phyloP scores from a whole-genome alignment of 2,329 filamentous ascomycete species.

The Diaporthe citriasiana region DNA sequence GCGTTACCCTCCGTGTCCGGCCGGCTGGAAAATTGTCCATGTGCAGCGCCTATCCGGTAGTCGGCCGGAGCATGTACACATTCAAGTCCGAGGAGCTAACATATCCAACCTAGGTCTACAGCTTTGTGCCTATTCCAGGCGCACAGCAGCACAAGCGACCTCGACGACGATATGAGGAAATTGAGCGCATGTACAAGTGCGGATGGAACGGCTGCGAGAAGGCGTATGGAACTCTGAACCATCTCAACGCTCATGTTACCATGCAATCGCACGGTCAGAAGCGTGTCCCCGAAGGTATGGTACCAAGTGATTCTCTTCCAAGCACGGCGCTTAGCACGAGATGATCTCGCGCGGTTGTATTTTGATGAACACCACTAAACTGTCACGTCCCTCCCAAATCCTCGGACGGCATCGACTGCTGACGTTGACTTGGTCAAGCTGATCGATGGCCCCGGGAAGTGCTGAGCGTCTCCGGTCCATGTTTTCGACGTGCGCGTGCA shows the following conservation, averaged over 20 bases:
- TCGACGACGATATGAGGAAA: constrained; percentile 94
- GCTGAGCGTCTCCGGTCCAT: too few relatives aligned
- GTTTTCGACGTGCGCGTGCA: neutral
- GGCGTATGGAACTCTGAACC: constrained; percentile 97
- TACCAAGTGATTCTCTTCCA: neutral
- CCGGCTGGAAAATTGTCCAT: neutral
- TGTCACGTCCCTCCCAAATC: too few relatives aligned
- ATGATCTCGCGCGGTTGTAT: neutral
- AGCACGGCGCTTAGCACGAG: neutral
- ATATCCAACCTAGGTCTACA: constrained; percentile 82
- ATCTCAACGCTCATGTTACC: constrained; percentile 97
- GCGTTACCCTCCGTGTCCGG: neutral
- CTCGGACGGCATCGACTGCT: neutral
- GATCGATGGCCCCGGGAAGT: neutral
- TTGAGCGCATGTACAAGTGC: constrained; percentile 99
- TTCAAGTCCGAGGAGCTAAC: constrained; percentile 39
- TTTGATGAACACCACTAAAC: constrained; percentile 46
- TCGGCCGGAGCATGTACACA: neutral
- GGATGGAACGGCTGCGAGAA: constrained; percentile 99
- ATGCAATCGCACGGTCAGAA: constrained; percentile 98
- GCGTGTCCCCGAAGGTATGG: constrained; percentile 94
- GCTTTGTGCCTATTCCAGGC: constrained; percentile 96
- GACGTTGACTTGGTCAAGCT: neutral
- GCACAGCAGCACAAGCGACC: constrained; percentile 98
- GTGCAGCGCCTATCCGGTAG: neutral